Evolutionary conservation across 2,329 filamentous ascomycete genomes (phyloP), one percentile per base, ranked within the genome.

Genomic region (Aspergillus sp.): DNA sequence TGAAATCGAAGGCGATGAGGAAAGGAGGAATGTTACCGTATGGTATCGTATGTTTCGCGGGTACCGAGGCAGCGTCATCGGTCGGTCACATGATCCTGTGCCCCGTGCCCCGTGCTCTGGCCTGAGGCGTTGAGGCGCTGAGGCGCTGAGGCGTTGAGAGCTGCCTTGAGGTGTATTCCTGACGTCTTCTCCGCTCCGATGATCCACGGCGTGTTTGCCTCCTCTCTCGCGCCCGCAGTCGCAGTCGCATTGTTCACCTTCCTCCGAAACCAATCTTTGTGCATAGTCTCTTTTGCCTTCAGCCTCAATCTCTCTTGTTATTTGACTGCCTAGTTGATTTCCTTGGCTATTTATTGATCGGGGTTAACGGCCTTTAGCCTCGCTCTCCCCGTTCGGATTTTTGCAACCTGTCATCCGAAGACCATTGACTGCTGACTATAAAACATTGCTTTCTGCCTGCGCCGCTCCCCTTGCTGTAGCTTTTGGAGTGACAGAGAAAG

Each of bases 281-380:
- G 14, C 2, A 42, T n/a, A 42, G 36, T n/a, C 36, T 42, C 16
- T 2, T 42, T n/a, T 42, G 4, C 6, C 36, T 42, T 36, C 2
- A 16, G 11, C 12, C 32, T 52, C 53, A 20, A 36, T 61, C 56
- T 57, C 56, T 58, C 57, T 50, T 24, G 24, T 24, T 24, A 24
- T 24, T 24, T 60, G 59, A 60, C 60, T 55, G 56, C 59, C 60
- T 64, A 59, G 64, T 66, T 63, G 26, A 29, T 29, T 26, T 26
- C 7, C 56, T 50, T 50, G 58, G 22, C 58, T 62, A 56, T 47
- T 18, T 4, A 47, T 47, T 47, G 51, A 46, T 60, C 66, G 66
- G 66, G 61, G 62, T 60, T 68, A 67, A 67, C 65, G 66, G 66
- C 58, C 58, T 67, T 68, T 63, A 59, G 59, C 61, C 54, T 61